A percentile compares a stretch with the other conserved stretches of the same genome.
These are phyloP conservation scores for Kwoniella mangroviensis DNA, from an alignment of 768 basidiomycete genomes.

Conservation along the genomic window DNA sequence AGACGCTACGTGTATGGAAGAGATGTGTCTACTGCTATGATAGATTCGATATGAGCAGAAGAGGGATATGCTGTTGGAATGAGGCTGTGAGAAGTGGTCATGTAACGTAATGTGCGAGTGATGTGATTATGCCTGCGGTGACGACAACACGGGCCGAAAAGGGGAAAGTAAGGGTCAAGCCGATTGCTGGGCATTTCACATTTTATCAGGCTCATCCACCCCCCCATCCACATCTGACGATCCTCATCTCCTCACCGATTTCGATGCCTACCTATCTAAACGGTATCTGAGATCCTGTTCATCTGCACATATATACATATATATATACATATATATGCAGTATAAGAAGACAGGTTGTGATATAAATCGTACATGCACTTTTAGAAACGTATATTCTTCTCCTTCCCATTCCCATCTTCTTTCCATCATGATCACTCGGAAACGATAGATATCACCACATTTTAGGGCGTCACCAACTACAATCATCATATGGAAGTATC, in stretches of 20 bases:
- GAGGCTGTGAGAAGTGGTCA: conserved; percentile 7
- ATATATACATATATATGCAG: not conserved
- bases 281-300: not conserved
- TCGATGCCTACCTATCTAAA: not conserved
- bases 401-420: not conserved
- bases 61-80: not conserved
- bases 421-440: not conserved
- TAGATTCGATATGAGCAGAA: not conserved
- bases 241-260: not conserved
- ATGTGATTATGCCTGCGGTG: not conserved
- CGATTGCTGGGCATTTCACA: not conserved
- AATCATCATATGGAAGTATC: not conserved
- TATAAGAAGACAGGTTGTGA: not conserved
- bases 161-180: not conserved
- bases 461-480: not conserved
- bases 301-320: not conserved
- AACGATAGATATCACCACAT: not conserved
- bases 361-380: conserved; percentile 9
- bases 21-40: not conserved
- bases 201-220: not conserved
- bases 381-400: not conserved
- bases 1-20: not conserved
- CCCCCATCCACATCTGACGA: not conserved
- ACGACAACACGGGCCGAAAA: not conserved
- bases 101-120: not conserved